Evolutionary conservation across 139 green algal species (phyloP).

Genomic region (Pleodorina starrii): DNA sequence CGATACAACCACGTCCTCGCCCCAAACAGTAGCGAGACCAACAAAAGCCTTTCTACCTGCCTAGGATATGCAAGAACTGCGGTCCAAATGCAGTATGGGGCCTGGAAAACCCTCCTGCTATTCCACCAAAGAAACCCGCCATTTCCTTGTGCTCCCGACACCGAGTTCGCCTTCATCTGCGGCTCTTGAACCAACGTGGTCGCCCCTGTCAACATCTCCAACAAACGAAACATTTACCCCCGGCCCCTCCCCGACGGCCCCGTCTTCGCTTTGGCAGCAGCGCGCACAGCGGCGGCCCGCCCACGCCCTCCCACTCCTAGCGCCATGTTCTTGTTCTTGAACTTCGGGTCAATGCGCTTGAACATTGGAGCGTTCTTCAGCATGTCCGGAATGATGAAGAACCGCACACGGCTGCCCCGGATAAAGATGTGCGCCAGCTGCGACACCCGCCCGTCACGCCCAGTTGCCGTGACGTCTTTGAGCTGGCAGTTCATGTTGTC

Average conservation of each 20-base stretch:
- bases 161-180: neutral
- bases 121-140: neutral
- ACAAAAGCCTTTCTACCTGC: too few species aligned
- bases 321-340: slow-evolving; percentile 77
- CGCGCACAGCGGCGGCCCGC: slow-evolving; percentile 77
- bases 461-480: slow-evolving; percentile 93
- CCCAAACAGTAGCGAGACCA: too few species aligned
- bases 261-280: slow-evolving; percentile 78
- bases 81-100: too few species aligned
- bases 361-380: slow-evolving; percentile 99
- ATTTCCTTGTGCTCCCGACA: neutral
- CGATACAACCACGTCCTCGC: too few species aligned
- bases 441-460: slow-evolving; percentile 79
- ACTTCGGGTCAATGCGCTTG: slow-evolving; percentile 98
- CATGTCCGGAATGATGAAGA: slow-evolving; percentile 99
- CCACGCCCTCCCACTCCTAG: slow-evolving; percentile 84
- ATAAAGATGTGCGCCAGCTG: slow-evolving; percentile 96
- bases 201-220: neutral
- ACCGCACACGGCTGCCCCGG: slow-evolving; percentile 85
- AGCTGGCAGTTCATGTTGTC: slow-evolving; percentile 99
- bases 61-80: too few species aligned
- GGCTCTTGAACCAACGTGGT: neutral
- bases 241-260: slow-evolving; percentile 22
- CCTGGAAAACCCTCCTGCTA: too few species aligned
- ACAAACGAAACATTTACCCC: slow-evolving; percentile 9